phyloP scores from a whole-genome alignment of 2,329 filamentous ascomycete species.

The Fusarium annulatum region DNA sequence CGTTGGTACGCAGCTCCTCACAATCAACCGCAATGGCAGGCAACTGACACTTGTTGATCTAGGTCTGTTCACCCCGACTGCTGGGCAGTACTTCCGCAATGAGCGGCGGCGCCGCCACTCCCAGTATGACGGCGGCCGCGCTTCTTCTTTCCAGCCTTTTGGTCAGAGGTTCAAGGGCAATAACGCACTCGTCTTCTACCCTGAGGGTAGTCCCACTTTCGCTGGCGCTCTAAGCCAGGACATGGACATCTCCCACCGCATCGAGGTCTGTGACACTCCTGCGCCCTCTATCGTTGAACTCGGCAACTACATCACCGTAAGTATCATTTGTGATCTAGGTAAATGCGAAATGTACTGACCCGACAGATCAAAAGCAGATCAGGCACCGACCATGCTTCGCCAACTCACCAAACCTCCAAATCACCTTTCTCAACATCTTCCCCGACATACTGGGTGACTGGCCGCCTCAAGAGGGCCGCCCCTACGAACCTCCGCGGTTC shows the following conservation, averaged over 20 bases:
- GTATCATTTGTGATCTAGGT: conserved; percentile 23
- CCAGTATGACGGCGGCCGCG: conserved; percentile 81
- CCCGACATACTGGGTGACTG: not conserved
- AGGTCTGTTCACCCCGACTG: conserved; percentile 85
- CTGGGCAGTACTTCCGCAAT: conserved; percentile 78
- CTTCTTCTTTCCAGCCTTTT: not conserved
- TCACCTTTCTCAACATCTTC: not conserved
- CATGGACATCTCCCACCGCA: conserved; percentile 42
- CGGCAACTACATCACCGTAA: conserved; percentile 59
- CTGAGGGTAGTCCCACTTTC: not conserved
- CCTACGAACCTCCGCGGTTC: not conserved
- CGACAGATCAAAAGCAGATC: conserved; percentile 74
- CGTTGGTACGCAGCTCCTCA: conserved; percentile 68
- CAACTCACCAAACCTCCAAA: not conserved
- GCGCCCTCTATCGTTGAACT: conserved; percentile 53
- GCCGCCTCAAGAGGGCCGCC: not conserved
- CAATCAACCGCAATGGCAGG: not conserved
- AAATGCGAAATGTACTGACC: conserved; percentile 4
- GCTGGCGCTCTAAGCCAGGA: not conserved
- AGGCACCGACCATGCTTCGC: conserved; percentile 63
- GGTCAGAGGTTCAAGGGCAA: not conserved
- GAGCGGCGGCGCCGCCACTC: conserved; percentile 81
- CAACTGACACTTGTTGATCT: not conserved
- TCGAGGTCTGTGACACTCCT: conserved; percentile 54
- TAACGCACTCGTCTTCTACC: not conserved